Evolutionary conservation across 257 asterid species (phyloP).

Genomic region (Perilla frutescens): DNA sequence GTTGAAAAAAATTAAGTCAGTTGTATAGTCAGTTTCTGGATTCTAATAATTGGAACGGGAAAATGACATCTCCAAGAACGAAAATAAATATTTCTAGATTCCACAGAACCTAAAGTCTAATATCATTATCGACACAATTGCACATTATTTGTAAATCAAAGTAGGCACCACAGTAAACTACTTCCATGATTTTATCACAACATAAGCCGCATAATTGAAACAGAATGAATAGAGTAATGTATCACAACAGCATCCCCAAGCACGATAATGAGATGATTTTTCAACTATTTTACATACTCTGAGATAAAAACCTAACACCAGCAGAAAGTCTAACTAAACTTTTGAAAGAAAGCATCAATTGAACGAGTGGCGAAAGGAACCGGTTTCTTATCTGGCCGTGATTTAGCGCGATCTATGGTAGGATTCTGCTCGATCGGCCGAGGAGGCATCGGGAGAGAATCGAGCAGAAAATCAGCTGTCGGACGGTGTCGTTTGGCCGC

Average conservation of each 20-base stretch:
- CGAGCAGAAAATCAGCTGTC: slow-evolving; percentile 80
- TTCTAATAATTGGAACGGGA: no score
- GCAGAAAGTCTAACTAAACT: slow-evolving; percentile 41
- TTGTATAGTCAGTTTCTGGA: not conserved
- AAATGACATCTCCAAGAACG: not conserved
- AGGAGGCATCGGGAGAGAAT: slow-evolving; percentile 73
- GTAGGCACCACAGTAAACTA: no score
- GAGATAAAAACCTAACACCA: slow-evolving; percentile 9
- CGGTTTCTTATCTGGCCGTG: slow-evolving; percentile 46
- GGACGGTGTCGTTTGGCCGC: slow-evolving; percentile 87
- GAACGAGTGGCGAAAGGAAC: slow-evolving; percentile 63
- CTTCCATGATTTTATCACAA: not conserved
- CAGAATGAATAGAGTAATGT: not conserved
- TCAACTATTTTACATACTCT: slow-evolving; percentile 25
- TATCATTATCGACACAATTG: not conserved
- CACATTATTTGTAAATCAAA: not conserved
- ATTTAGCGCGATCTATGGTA: slow-evolving; percentile 42
- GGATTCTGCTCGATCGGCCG: slow-evolving; percentile 44
- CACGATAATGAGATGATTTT: not conserved
- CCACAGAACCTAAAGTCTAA: not conserved
- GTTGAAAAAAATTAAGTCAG: not conserved
- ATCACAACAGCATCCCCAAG: not conserved
- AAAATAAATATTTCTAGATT: not conserved
- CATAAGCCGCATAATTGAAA: not conserved
- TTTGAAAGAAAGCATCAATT: slow-evolving; percentile 78